Base-by-base conservation (phyloP, 2,329 filamentous ascomycete genomes). In the Alternaria tenuissima region DNA sequence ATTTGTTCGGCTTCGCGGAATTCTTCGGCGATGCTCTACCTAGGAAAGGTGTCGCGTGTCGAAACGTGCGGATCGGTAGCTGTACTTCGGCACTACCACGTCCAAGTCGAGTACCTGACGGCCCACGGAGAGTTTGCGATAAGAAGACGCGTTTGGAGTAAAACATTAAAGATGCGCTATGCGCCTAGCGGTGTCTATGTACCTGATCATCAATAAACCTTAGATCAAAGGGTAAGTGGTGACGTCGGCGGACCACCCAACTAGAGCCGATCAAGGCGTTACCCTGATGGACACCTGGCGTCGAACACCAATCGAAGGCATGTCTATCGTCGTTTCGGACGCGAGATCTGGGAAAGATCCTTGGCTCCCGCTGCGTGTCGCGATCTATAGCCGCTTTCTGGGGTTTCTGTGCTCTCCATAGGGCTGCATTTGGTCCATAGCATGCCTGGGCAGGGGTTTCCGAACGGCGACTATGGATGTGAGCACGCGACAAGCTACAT, bases 211-310 rank as follows among this genome's bases (percentile, higher is more conserved):
- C 46, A 39, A 32, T 41, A 55, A 54, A 47, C 39, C 52, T 44
- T 42, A 42, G 16, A 43, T 54, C 43, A 47, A 39, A 59, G 55
- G 36, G 61, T 39, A 57, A 72, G 65, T 71, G 64, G 64, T 72
- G 69, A 72, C 69, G 69, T 72, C 66, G 69, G 58, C 63, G 59
- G 52, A 55, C 43, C 63, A 54, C 32, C 32, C 39, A 54, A 52
- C 43, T 56, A 55, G 53, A 64, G 61, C 67, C 66, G 58, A 70
- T 68, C 57, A 48, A 55, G 62, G 54, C 46, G 53, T 57, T 34
- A 68, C 68, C 62, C 58, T 68, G 65, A 71, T 67, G 61, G 63
- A 54, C 57, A 61, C 53, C 61, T 38, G 52, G 44, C 55, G 48
- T 65, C 51, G 55, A 60, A 61, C 52, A 65, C 62, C 59, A 61